Evolutionary conservation across 164 flowering plant genomes (phyloP).

Genomic region (Kingdonia uniflora): DNA sequence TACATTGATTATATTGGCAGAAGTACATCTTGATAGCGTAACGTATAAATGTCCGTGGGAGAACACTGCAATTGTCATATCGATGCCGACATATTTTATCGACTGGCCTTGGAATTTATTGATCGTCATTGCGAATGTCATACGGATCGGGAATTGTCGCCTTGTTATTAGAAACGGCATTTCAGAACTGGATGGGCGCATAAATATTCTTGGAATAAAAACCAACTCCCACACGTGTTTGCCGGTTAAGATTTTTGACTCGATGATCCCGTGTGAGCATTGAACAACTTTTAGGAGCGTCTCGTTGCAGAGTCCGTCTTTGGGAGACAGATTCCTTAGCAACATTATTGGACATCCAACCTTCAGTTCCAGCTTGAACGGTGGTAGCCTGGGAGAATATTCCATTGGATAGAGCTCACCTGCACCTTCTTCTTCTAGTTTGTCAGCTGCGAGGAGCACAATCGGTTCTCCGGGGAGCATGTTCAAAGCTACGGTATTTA

Average conservation of each 20-base stretch:
- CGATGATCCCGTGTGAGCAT: background rate
- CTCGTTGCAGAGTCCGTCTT: slow-evolving; percentile 1
- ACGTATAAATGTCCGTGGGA: background rate
- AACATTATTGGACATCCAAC: no score
- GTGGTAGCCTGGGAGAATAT: no score
- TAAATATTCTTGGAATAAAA: background rate
- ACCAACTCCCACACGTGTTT: background rate
- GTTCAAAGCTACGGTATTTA: no score
- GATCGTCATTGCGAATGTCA: slow-evolving; percentile 1
- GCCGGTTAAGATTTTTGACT: background rate
- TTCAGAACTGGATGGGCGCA: background rate
- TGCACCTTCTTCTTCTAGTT: no score
- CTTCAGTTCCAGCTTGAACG: no score
- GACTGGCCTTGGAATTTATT: background rate
- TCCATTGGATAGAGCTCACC: no score
- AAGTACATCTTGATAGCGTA: background rate
- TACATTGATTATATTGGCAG: background rate
- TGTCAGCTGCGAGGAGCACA: no score
- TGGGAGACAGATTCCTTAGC: no score
- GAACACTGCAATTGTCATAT: background rate
- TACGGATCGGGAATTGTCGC: background rate
- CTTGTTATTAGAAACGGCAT: background rate
- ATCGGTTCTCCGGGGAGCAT: no score
- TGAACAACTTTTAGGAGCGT: background rate
- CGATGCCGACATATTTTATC: background rate